Base-by-base conservation (phyloP, 495 filamentous ascomycete species). In the Wilcoxina mikolae region DNA sequence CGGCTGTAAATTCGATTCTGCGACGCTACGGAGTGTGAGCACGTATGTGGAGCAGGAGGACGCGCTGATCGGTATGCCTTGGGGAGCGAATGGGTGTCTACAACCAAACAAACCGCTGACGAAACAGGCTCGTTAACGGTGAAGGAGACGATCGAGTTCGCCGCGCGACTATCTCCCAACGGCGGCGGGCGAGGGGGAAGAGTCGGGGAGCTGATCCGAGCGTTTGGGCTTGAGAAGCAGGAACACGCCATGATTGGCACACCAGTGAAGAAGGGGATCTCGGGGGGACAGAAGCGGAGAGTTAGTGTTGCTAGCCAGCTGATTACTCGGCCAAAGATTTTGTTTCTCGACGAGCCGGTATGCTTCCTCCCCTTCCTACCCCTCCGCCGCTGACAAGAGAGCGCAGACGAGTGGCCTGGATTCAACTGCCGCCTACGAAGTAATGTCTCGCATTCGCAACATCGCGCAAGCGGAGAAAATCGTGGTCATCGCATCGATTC, bases 1-100 rank as follows among this genome's bases (percentile, higher is more conserved):
- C 62, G 81, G 80, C 31, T 11, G 20, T 9, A 23, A 49, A 27
- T 28, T 49, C 46, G 46, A 29, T 20, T 49, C 46, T 15, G 51
- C 65, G 18, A 58, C 59, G 22, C 73, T 79, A 58, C 68, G 73
- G 12, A 68, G 72, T 22, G 69, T 85, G 50, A 78, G 71, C 44
- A 76, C 78, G 18, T 88, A 85, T 62, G 85, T 93, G 11, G 85
- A 93, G 73, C 85, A 90, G 68, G 84, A 89, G 53, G 85, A 93
- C 72, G 77, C 83, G 2, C 70, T 93, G 3, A 82, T 88, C 43
- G 85, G 85, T 56, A 56, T 27, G 12, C 3, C 39, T 9, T 4
- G 31, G 31, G 15, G 31, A 35, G 31, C 31, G 31, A n/a, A n/a
- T n/a, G n/a, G n/a, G 4, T 1, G 1, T 39, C 4, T 39, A 15